phyloP scores from a whole-genome alignment of 2,329 filamentous ascomycete genomes.

The Immersiporthe knoxdaviesiana region DNA sequence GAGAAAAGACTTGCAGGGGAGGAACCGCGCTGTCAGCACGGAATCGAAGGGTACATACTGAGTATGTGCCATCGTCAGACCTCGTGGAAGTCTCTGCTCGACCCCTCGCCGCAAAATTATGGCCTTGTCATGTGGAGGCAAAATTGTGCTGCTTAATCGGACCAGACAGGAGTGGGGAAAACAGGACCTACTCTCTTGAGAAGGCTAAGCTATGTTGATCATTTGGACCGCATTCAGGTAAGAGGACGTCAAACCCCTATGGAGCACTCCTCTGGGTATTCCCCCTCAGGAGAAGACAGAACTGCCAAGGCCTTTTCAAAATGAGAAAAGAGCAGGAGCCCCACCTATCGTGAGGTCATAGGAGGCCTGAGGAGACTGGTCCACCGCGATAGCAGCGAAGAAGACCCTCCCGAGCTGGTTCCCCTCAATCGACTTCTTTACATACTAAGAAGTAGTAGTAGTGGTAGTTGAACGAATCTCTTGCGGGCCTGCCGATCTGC shows the following conservation, averaged over 20 bases:
- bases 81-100: not conserved
- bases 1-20: not conserved
- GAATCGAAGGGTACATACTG: not conserved
- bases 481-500: conserved; percentile 5
- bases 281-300: not conserved
- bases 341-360: conserved; percentile 6
- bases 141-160: not conserved
- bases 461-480: not conserved
- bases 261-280: conserved; percentile 1
- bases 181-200: not conserved
- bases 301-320: conserved; percentile 2
- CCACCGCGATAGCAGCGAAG: not conserved
- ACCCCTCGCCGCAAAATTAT: not conserved
- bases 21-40: not conserved
- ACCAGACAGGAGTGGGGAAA: not conserved
- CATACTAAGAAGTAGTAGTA: no score
- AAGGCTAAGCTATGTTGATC: not conserved
- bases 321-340: not conserved
- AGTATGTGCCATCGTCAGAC: not conserved
- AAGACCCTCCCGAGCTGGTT: not conserved
- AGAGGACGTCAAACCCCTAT: conserved; percentile 5
- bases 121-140: not conserved
- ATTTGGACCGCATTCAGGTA: not conserved
- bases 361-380: not conserved
- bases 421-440: no score